Percentiles rank a stretch among this genome's conserved stretches.
phyloP scores from a whole-genome alignment of 1,284 basidiomycete species.

The Ganoderma meredithae region DNA sequence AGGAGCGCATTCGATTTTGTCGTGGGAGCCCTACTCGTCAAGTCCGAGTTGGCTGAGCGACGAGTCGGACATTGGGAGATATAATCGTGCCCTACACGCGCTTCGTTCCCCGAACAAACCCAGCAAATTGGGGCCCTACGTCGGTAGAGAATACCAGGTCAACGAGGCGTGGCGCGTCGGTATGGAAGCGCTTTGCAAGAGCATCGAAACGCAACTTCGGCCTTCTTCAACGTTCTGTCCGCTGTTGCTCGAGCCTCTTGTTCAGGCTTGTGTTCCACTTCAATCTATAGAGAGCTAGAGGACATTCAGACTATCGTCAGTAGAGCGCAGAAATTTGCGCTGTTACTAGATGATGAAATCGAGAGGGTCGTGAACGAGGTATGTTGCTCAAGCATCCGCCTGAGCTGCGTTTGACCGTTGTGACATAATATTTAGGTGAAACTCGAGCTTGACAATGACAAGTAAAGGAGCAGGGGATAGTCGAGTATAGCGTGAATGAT shows the following conservation, averaged over 20 bases:
- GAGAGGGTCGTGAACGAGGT: not conserved
- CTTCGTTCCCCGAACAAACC: not conserved
- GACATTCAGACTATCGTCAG: not conserved
- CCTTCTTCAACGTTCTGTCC: not conserved
- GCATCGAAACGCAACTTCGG: not conserved
- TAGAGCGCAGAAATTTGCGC: not conserved
- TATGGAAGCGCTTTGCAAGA: not conserved
- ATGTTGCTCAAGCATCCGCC: not conserved
- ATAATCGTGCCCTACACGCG: not conserved
- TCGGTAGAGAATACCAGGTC: not conserved
- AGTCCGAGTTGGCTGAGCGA: not conserved
- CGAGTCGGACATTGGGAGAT: not conserved
- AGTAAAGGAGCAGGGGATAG: not conserved
- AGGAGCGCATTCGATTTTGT: not conserved
- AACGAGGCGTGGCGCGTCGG: not conserved
- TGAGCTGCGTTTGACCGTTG: not conserved
- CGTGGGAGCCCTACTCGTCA: not conserved
- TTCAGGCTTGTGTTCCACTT: not conserved
- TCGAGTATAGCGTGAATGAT: not conserved
- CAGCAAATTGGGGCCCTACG: not conserved
- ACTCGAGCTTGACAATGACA: conserved; percentile 3
- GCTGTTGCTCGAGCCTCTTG: not conserved
- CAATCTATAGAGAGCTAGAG: too few species aligned
- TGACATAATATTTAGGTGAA: not conserved
- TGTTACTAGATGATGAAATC: not conserved